A percentile compares a stretch with the other conserved stretches of the same genome.
Evolutionary conservation across 1,139 yeast genomes (phyloP).

Genomic region (Geotrichum reessii): DNA sequence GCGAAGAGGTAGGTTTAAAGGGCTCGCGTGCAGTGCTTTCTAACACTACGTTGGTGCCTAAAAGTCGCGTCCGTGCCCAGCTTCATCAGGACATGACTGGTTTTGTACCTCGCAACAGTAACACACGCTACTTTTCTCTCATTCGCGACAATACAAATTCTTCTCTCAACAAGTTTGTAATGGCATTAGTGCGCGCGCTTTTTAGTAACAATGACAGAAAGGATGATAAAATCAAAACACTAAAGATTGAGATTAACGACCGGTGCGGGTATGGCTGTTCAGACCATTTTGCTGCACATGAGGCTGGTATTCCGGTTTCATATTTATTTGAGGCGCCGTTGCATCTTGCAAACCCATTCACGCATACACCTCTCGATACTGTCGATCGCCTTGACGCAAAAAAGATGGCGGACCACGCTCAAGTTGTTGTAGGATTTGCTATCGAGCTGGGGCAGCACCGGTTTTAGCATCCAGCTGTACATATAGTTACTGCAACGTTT

Average conservation of each 20-base stretch:
- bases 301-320: slow-evolving; percentile 77
- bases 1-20: slow-evolving; percentile 87
- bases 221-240: slow-evolving; percentile 38
- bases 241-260: slow-evolving; percentile 56
- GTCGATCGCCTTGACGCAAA: slow-evolving; percentile 69
- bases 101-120: slow-evolving; percentile 59
- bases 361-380: slow-evolving; percentile 77
- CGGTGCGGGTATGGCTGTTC: slow-evolving; percentile 88
- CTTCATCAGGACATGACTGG: slow-evolving; percentile 97
- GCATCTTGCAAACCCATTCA: slow-evolving; percentile 55
- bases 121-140: slow-evolving; percentile 68
- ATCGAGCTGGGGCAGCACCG: neutral
- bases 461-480: neutral
- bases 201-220: neutral
- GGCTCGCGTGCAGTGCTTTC: slow-evolving; percentile 80
- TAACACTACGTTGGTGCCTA: slow-evolving; percentile 28
- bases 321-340: slow-evolving; percentile 72
- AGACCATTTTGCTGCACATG: slow-evolving; percentile 86
- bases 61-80: slow-evolving; percentile 63
- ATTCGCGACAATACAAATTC: slow-evolving; percentile 67
- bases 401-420: slow-evolving; percentile 75
- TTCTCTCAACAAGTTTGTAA: slow-evolving; percentile 54
- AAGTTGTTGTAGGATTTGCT: slow-evolving; percentile 63
- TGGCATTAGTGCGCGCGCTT: neutral
- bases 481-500: neutral